Conservation (phyloP, 2,329 filamentous ascomycete genomes). For the Sarocladium brachiariae region DNA sequence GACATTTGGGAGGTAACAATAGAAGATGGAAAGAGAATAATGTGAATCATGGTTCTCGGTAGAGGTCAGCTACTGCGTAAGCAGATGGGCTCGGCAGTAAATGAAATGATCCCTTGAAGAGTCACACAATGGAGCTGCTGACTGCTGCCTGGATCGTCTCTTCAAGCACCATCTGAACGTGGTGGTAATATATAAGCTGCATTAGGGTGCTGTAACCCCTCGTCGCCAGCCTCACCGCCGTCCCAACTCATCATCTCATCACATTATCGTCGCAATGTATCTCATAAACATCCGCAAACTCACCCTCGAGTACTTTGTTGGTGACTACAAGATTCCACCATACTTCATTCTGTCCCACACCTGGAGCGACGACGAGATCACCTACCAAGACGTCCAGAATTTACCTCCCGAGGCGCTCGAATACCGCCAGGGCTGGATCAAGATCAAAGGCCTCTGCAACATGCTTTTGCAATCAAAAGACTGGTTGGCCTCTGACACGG, state of each 20-base stretch:
- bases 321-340: slow-evolving; percentile 11
- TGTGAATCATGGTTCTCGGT: no score
- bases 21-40: no score
- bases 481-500: neutral
- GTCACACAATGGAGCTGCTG: neutral
- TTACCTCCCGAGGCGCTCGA: neutral
- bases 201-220: neutral
- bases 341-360: slow-evolving; percentile 31
- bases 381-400: slow-evolving; percentile 19
- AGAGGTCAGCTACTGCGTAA: no score
- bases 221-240: no score
- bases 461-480: neutral
- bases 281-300: slow-evolving; percentile 19
- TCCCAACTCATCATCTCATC: no score
- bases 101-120: neutral
- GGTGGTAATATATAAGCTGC: neutral
- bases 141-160: neutral
- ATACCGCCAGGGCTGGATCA: slow-evolving; percentile 16
- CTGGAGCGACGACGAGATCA: slow-evolving; percentile 24
- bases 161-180: neutral
- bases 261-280: slow-evolving; percentile 18
- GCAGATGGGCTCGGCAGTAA: neutral
- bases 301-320: slow-evolving; percentile 16
- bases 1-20: neutral
- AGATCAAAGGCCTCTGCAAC: slow-evolving; percentile 16